Percentiles rank a stretch among this genome's conserved stretches.
Evolutionary conservation across 805 yeast genomes (phyloP).

Genomic region (Spathaspora gorwiae): DNA sequence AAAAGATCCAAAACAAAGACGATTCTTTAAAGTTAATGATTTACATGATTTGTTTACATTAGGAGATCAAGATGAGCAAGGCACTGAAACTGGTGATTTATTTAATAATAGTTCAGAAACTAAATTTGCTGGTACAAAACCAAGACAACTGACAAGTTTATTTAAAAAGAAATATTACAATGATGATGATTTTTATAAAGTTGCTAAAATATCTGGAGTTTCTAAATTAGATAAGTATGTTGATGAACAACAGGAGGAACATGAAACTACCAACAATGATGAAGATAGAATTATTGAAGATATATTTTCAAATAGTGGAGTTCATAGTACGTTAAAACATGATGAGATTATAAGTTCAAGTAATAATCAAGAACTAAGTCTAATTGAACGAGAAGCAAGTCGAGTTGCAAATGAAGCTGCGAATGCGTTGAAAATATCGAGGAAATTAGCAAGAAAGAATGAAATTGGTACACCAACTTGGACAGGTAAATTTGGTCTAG

Average conservation of each 20-base stretch:
- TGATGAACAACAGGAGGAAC: slow-evolving; percentile 33
- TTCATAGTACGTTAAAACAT: slow-evolving; percentile 73
- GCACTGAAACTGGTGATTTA: slow-evolving; percentile 65
- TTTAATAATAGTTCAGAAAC: slow-evolving; percentile 46
- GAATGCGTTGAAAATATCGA: slow-evolving; percentile 55
- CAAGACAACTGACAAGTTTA: slow-evolving; percentile 29
- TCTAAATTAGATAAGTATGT: slow-evolving; percentile 63
- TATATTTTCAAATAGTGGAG: slow-evolving; percentile 64
- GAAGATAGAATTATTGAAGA: slow-evolving; percentile 72
- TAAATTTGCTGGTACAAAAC: slow-evolving; percentile 26
- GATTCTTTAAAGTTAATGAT: slow-evolving; percentile 91
- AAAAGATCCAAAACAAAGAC: slow-evolving; percentile 89
- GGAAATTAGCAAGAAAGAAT: slow-evolving; percentile 43
- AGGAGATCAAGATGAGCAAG: slow-evolving; percentile 66
- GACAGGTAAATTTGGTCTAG: slow-evolving; percentile 89
- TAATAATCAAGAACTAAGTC: slow-evolving; percentile 44
- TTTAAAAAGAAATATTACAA: slow-evolving; percentile 29
- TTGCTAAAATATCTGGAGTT: slow-evolving; percentile 66
- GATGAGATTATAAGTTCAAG: slow-evolving; percentile 65
- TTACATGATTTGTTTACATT: slow-evolving; percentile 83
- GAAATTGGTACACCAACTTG: slow-evolving; percentile 85
- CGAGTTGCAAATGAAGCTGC: slow-evolving; percentile 52
- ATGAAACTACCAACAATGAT: slow-evolving; percentile 25
- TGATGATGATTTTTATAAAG: slow-evolving; percentile 64
- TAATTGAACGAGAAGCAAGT: slow-evolving; percentile 62